Evolutionary conservation across 805 yeast genomes (phyloP).

Genomic region (Sugiyamaella qingdaonensis): DNA sequence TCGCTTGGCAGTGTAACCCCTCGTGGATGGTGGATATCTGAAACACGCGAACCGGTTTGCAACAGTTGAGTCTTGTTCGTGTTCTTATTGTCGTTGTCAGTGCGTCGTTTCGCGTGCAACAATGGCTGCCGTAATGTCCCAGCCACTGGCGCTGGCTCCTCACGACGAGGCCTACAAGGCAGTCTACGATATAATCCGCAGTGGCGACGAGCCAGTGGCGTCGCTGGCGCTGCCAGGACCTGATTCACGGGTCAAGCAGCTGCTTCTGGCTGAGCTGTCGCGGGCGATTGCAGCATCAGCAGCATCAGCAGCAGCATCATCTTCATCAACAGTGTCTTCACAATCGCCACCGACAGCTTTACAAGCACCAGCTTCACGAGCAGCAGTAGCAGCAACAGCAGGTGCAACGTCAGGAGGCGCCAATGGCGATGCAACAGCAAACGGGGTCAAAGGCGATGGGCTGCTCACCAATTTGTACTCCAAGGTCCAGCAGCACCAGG

Average conservation of each 20-base stretch:
- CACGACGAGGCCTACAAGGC: constrained; percentile 25
- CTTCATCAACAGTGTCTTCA: no score
- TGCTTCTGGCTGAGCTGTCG: constrained; percentile 17
- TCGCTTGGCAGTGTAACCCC: no score
- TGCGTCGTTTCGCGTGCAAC: not conserved
- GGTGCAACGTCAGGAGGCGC: no score
- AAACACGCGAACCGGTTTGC: not conserved
- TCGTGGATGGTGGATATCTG: not conserved
- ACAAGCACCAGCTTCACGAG: not conserved
- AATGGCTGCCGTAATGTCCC: constrained; percentile 15
- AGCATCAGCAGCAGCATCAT: no score
- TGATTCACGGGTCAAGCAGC: constrained; percentile 22
- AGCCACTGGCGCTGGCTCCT: constrained; percentile 15
- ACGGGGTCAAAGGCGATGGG: not conserved
- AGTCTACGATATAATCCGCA: constrained; percentile 15
- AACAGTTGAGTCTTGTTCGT: not conserved
- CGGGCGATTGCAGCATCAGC: not conserved
- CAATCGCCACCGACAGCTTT: not conserved
- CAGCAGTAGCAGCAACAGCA: not conserved
- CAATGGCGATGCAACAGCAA: not conserved
- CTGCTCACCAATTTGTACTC: constrained; percentile 20
- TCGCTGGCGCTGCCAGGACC: constrained; percentile 19
- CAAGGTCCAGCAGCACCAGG: constrained; percentile 34
- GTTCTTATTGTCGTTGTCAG: constrained; percentile 4
- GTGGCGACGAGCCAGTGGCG: not conserved